A percentile compares a stretch with the other conserved stretches of the same genome.
These are phyloP conservation scores for Cyberlindnera saturnus DNA, from an alignment of 805 yeast species.

Conservation along the genomic window DNA sequence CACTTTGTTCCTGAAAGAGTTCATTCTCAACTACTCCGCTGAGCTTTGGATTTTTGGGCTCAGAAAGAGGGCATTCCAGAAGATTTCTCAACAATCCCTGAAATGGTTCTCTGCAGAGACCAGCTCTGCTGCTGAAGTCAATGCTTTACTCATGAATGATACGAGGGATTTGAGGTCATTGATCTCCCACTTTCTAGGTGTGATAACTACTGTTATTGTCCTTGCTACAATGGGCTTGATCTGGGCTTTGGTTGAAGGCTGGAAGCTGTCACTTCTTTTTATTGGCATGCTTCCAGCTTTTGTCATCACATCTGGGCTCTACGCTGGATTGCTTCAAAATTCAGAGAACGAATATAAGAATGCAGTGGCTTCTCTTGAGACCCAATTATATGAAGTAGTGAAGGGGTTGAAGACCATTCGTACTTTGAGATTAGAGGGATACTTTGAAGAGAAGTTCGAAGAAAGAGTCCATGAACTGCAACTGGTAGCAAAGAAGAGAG, in stretches of 20 bases:
- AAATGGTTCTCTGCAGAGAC: slow-evolving; percentile 42
- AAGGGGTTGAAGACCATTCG: slow-evolving; percentile 58
- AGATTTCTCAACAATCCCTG: slow-evolving; percentile 45
- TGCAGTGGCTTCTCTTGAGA: slow-evolving; percentile 49
- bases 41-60: slow-evolving; percentile 61
- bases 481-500: slow-evolving; percentile 42
- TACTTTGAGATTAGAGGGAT: slow-evolving; percentile 43
- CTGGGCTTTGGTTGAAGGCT: slow-evolving; percentile 78
- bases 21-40: slow-evolving; percentile 48
- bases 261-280: slow-evolving; percentile 85
- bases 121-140: slow-evolving; percentile 44
- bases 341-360: slow-evolving; percentile 59
- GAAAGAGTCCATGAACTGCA: slow-evolving; percentile 27
- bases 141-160: slow-evolving; percentile 74
- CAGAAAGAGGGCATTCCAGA: slow-evolving; percentile 42
- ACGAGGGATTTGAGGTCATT: slow-evolving; percentile 67
- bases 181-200: slow-evolving; percentile 55
- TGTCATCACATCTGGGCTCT: slow-evolving; percentile 41
- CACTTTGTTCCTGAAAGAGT: slow-evolving; percentile 44
- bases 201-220: slow-evolving; percentile 45
- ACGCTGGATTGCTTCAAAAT: slow-evolving; percentile 43
- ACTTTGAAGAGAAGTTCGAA: slow-evolving; percentile 38
- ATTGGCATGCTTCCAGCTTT: slow-evolving; percentile 68
- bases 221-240: slow-evolving; percentile 55
- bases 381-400: slow-evolving; percentile 44